Evolutionary conservation across 345 rosid species (phyloP).

Genomic region (Linum tenue): DNA sequence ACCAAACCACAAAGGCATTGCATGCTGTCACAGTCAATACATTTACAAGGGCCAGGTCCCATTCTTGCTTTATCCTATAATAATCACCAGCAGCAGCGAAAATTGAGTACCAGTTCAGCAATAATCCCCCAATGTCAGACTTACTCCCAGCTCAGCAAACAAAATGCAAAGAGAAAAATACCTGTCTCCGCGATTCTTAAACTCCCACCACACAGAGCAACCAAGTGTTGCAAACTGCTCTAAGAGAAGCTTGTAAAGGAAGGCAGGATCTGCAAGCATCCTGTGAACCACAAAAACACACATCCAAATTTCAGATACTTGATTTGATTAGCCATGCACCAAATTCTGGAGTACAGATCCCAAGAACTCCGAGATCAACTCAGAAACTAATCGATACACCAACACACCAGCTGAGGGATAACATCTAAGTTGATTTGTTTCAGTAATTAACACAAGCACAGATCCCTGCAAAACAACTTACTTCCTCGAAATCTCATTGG

Average conservation of each 20-base stretch:
- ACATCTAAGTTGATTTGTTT: no score
- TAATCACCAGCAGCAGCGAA: slow-evolving; percentile 1
- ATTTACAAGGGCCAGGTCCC: slow-evolving; percentile 90
- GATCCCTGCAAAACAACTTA: no score
- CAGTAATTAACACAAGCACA: no score
- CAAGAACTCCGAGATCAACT: no score
- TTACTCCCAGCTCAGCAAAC: neutral
- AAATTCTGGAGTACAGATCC: no score
- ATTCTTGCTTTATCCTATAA: slow-evolving; percentile 74
- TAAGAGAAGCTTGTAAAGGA: slow-evolving; percentile 67
- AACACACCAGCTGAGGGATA: no score
- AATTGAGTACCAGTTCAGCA: slow-evolving; percentile 15
- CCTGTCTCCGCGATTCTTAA: slow-evolving; percentile 82
- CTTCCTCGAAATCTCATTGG: no score
- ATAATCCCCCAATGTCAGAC: neutral
- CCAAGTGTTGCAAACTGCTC: slow-evolving; percentile 88
- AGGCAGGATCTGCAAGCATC: slow-evolving; percentile 94
- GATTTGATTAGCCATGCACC: no score
- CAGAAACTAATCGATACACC: no score
- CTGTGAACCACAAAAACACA: slow-evolving; percentile 25
- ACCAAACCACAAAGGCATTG: slow-evolving; percentile 83
- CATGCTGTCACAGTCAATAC: slow-evolving; percentile 74
- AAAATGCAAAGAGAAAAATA: slow-evolving; percentile 12
- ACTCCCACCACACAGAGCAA: slow-evolving; percentile 84
- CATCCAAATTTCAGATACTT: neutral